phyloP scores from a whole-genome alignment of 2,329 filamentous ascomycete species.

The Fusarium liriodendri region DNA sequence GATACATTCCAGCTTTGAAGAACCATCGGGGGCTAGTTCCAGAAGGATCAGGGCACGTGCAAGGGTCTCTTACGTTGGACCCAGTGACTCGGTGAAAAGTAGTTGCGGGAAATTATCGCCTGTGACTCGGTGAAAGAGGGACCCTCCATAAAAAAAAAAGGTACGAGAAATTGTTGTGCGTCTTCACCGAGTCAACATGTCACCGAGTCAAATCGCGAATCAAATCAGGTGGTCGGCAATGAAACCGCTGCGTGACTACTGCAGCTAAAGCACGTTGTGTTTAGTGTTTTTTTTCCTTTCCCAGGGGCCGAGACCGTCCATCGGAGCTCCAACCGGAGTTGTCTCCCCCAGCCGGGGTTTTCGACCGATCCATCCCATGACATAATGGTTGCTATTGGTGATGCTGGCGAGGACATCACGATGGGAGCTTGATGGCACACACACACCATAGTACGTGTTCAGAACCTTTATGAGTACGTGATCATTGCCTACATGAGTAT shows the following conservation, averaged over 20 bases:
- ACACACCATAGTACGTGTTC: not conserved
- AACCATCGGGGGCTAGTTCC: constrained; percentile 22
- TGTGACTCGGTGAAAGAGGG: constrained; percentile 27
- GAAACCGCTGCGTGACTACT: constrained; percentile 8
- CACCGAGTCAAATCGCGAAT: constrained; percentile 35
- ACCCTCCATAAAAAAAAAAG: not conserved
- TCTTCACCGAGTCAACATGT: constrained; percentile 13
- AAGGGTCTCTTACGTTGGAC: constrained; percentile 2
- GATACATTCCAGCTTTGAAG: not conserved
- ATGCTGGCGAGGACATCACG: not conserved
- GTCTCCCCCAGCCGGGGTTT: not conserved
- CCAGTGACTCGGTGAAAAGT: constrained; percentile 35
- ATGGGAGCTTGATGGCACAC: constrained; percentile 5
- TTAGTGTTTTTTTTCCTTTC: not conserved
- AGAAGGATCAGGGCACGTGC: not conserved
- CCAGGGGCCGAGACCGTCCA: not conserved
- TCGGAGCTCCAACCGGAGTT: not conserved
- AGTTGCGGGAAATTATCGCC: constrained; percentile 5
- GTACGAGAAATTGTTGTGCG: constrained; percentile 14
- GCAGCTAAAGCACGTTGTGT: not conserved
- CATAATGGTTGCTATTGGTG: not conserved
- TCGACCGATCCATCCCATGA: not conserved
- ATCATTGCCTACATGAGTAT: not conserved
- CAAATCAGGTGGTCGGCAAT: constrained; percentile 31
- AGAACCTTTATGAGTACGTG: not conserved